phyloP scores from a whole-genome alignment of 345 rosid species.

The Euphorbia lathyris region DNA sequence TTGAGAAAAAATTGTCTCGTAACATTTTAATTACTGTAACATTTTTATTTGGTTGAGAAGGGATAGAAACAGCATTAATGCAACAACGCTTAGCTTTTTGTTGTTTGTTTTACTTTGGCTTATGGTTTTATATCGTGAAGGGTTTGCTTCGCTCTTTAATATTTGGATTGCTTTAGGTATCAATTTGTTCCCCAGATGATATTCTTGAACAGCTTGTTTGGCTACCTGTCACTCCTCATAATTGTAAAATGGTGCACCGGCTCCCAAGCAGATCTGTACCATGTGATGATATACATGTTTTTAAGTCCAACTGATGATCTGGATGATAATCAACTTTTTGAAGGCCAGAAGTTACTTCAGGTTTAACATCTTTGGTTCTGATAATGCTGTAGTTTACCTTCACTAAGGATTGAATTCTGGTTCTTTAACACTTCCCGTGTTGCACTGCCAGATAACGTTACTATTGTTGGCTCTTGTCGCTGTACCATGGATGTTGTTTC shows the following conservation, averaged over 20 bases:
- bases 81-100: background rate
- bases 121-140: background rate
- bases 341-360: conserved; percentile 45
- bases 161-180: conserved; percentile 56
- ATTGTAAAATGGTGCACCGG: conserved; percentile 91
- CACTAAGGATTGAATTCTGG: background rate
- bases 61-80: background rate
- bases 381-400: conserved; percentile 4
- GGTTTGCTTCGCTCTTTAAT: background rate
- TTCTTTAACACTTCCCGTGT: conserved; percentile 7
- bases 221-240: conserved; percentile 82
- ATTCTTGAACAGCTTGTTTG: conserved; percentile 88
- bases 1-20: background rate
- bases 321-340: conserved; percentile 85
- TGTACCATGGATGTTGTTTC: conserved; percentile 97
- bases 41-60: background rate
- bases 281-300: conserved; percentile 95
- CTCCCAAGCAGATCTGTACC: conserved; percentile 90
- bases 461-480: conserved; percentile 67
- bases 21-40: background rate
- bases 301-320: conserved; percentile 87
- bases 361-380: conserved; percentile 7
- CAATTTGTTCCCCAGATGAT: conserved; percentile 94
- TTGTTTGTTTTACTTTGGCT: background rate
- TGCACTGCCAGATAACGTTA: conserved; percentile 17